Conservation (phyloP, 2,329 filamentous ascomycete species). For the Penicillium sp. region DNA sequence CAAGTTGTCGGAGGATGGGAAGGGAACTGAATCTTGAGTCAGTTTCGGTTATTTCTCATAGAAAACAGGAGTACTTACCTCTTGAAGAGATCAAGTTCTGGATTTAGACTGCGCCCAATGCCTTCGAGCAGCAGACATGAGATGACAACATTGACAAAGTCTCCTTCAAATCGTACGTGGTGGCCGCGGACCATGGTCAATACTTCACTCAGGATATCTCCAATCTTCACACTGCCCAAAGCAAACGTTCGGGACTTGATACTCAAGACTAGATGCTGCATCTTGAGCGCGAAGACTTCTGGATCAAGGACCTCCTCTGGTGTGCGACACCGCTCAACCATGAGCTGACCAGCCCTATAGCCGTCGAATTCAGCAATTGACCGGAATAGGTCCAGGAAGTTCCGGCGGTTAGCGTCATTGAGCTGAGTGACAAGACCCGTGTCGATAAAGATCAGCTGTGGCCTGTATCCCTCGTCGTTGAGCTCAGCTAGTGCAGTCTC, state of each 20-base stretch:
- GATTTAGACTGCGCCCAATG: slow-evolving; percentile 84
- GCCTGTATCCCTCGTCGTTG: slow-evolving; percentile 83
- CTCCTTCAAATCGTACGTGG: slow-evolving; percentile 91
- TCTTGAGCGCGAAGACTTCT: slow-evolving; percentile 90
- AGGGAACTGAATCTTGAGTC: slow-evolving; percentile 62
- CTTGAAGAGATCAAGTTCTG: slow-evolving; percentile 81
- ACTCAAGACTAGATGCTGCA: slow-evolving; percentile 91
- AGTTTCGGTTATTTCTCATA: neutral
- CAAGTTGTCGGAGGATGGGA: slow-evolving; percentile 85
- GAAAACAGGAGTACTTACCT: slow-evolving; percentile 50
- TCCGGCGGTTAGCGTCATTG: slow-evolving; percentile 79
- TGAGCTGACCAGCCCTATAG: slow-evolving; percentile 89
- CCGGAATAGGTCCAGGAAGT: slow-evolving; percentile 95
- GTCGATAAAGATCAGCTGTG: slow-evolving; percentile 96
- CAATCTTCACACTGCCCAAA: slow-evolving; percentile 91
- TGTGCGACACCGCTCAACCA: slow-evolving; percentile 93
- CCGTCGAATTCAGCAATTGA: slow-evolving; percentile 96
- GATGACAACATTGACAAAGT: slow-evolving; percentile 97
- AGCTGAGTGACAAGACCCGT: slow-evolving; percentile 93
- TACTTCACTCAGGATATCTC: slow-evolving; percentile 89
- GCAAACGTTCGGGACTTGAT: slow-evolving; percentile 92
- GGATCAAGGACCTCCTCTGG: slow-evolving; percentile 85
- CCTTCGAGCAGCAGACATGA: slow-evolving; percentile 92
- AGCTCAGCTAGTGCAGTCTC: slow-evolving; percentile 71
- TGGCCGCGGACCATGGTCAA: slow-evolving; percentile 87